Evolutionary conservation across 352 stramenopile species (phyloP).

Genomic region (Phytophthora pluvialis): DNA sequence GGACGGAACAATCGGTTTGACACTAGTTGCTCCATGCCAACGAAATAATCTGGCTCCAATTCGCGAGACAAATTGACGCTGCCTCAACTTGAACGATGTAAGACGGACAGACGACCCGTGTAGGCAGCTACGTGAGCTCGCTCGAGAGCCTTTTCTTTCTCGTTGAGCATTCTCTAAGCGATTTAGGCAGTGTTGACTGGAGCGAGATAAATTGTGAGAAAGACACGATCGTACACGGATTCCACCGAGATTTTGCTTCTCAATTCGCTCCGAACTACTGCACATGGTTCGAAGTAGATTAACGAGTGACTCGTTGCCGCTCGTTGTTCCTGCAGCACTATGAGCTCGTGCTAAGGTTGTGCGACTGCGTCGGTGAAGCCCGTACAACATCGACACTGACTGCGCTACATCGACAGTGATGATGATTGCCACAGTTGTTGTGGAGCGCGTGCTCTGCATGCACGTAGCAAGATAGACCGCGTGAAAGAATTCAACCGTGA

Average conservation of each 20-base stretch:
- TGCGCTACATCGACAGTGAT: conserved; percentile 19
- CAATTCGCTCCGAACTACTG: conserved; percentile 2
- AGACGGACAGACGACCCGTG: background rate
- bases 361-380: conserved; percentile 13
- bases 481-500: conserved; percentile 30
- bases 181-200: background rate
- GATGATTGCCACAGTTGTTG: conserved; percentile 1
- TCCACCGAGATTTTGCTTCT: conserved; percentile 10
- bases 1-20: background rate
- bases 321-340: background rate
- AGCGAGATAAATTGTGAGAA: background rate
- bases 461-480: conserved; percentile 24
- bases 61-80: background rate
- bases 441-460: conserved; percentile 19
- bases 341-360: conserved; percentile 7
- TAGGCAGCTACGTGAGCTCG: background rate
- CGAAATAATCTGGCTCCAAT: background rate
- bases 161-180: background rate
- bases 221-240: conserved; percentile 8
- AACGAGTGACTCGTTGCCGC: conserved; percentile 5
- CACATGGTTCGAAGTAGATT: conserved; percentile 14
- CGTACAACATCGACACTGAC: conserved; percentile 11
- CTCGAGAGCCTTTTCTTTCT: background rate
- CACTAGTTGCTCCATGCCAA: background rate
- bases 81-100: background rate